Base-by-base conservation (phyloP, 441 rosid species). In the Flueggea neowawraea region DNA sequence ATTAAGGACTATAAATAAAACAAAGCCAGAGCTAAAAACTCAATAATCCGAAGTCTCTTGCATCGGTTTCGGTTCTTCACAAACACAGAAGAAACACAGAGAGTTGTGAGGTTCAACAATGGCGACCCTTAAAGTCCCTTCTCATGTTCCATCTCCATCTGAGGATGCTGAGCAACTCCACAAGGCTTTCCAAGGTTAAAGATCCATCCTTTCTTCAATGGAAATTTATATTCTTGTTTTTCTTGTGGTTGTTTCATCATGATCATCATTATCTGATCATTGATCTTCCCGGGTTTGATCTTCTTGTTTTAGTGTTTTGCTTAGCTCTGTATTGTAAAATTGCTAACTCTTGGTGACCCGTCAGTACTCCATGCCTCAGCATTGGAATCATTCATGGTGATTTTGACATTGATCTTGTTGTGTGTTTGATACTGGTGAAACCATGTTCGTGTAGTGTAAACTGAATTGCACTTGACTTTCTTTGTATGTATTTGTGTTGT, bases 91-190 rank as follows among this genome's bases (percentile, higher is more conserved):
- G 14, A n/a, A 11, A 54, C 11, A 54, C 48, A 54, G 62, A 55
- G 52, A 31, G 55, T 61, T 62, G 64, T 13, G 48, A 39, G 55
- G 50, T 14, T n/a, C 10, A 59, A 63, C 57, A 65, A 88, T 84
- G 91, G 82, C 91, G 16, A 85, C 87, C 36, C 82, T 88, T 12
- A 75, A 77, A 63, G 83, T 85, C 53, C 96, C 96, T 0, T 63
- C 68, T 61, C 71, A 79, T 55, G 83, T 77, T 66, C 97, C 98
- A n/a, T 62, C 84, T 58, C 93, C 93, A 3, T 73, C 89, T 32
- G 91, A 90, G 43, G 98, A 94, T 51, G 92, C 84, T 16, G 97
- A 94, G 73, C 91, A 91, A 69, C 98, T 94, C 71, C 87, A 70
- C 58, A 94, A 94, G 66, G 98, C 97, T 16, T 90, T 90, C 57